Percentiles rank a stretch among this genome's conserved stretches.
Evolutionary conservation across 768 basidiomycete genomes (phyloP).

Genomic region (Trametes cingulata): DNA sequence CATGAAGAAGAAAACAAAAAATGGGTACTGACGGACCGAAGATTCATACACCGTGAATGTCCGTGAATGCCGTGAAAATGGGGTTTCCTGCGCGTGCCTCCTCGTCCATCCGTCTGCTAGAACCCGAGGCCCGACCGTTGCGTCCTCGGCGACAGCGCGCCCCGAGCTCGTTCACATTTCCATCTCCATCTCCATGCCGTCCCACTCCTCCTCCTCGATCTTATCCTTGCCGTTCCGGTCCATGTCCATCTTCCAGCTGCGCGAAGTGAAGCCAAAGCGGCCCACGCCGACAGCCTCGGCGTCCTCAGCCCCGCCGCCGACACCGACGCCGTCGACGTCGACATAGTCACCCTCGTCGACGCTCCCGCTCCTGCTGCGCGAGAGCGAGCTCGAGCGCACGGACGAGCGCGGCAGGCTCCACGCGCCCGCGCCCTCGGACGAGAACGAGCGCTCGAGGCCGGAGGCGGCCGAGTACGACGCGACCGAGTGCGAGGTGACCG

Average conservation of each 20-base stretch:
- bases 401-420: slow-evolving; percentile 62
- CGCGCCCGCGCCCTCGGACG: slow-evolving; percentile 34
- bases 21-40: neutral
- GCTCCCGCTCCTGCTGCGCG: slow-evolving; percentile 38
- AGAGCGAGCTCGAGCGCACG: slow-evolving; percentile 38
- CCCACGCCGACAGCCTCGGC: slow-evolving; percentile 21
- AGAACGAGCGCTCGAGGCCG: slow-evolving; percentile 20
- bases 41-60: slow-evolving; percentile 10
- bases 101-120: neutral
- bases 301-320: slow-evolving; percentile 31
- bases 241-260: slow-evolving; percentile 29
- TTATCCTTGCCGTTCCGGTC: slow-evolving; percentile 31
- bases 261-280: slow-evolving; percentile 30
- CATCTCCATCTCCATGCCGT: slow-evolving; percentile 67
- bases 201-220: slow-evolving; percentile 45
- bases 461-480: slow-evolving; percentile 26
- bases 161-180: slow-evolving; percentile 46
- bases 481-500: slow-evolving; percentile 14
- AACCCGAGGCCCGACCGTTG: no score
- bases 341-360: slow-evolving; percentile 37
- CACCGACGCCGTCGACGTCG: slow-evolving; percentile 27
- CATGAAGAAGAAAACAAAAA: slow-evolving; percentile 11
- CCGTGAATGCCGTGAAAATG: neutral
- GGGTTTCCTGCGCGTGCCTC: neutral
- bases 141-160: no score